A percentile compares a stretch with the other conserved stretches of the same genome.
Evolutionary conservation across 768 basidiomycete species (phyloP).

Genomic region (Boletus patriciae): DNA sequence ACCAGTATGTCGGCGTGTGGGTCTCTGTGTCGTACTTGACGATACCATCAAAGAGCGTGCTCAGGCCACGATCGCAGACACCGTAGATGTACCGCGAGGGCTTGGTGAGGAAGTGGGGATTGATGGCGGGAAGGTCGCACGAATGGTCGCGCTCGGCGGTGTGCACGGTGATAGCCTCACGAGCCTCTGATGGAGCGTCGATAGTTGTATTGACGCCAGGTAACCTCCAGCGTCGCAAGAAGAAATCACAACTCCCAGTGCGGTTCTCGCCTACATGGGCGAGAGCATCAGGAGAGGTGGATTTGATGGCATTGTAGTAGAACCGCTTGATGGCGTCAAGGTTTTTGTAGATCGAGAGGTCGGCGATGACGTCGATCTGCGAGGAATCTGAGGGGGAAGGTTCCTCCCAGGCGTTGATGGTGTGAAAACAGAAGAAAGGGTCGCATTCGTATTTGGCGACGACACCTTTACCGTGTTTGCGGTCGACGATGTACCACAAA

Average conservation of each 20-base stretch:
- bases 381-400: slow-evolving; percentile 21
- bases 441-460: slow-evolving; percentile 38
- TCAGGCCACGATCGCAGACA: slow-evolving; percentile 26
- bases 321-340: slow-evolving; percentile 33
- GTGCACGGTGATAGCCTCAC: slow-evolving; percentile 19
- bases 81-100: slow-evolving; percentile 37
- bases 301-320: slow-evolving; percentile 32
- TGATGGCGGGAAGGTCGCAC: slow-evolving; percentile 39
- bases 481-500: slow-evolving; percentile 41
- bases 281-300: slow-evolving; percentile 25
- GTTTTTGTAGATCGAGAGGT: slow-evolving; percentile 38
- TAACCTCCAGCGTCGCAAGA: slow-evolving; percentile 35
- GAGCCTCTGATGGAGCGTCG: slow-evolving; percentile 11
- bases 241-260: slow-evolving; percentile 14
- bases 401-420: slow-evolving; percentile 41
- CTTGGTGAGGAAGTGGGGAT: slow-evolving; percentile 32
- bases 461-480: slow-evolving; percentile 35
- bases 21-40: slow-evolving; percentile 38
- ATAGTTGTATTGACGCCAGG: slow-evolving; percentile 22
- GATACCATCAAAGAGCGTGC: slow-evolving; percentile 36
- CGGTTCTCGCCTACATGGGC: slow-evolving; percentile 25
- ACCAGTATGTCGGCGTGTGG: slow-evolving; percentile 29
- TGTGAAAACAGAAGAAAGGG: slow-evolving; percentile 43
- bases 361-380: slow-evolving; percentile 35
- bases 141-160: slow-evolving; percentile 30